Base-by-base conservation (phyloP, 441 rosid species). In the Bocquillonia castaneifolia region DNA sequence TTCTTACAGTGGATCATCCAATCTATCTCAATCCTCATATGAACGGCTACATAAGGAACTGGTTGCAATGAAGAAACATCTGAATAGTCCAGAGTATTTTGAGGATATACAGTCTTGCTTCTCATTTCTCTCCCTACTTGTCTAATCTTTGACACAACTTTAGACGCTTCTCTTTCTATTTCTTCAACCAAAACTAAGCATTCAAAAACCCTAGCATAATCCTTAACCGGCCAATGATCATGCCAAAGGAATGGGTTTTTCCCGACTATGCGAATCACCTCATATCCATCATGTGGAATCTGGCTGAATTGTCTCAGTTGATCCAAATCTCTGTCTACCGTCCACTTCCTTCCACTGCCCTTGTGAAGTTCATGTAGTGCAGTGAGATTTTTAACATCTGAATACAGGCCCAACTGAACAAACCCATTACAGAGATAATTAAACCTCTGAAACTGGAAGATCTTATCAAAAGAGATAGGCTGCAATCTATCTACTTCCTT, bases 1-100 rank as follows among this genome's bases (percentile, higher is more conserved):
- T 94, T 94, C 85, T 86, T 94, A 69, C 99, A 94, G 61, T 94
- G 99, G 63, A 94, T 92, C 97, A 90, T 86, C 99, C 99, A 94
- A 63, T 94, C 99, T 64, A 86, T 88, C 83, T 94, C 99, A 60
- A 94, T 82, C 74, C 99, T 87, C 99, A 94, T 88, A 74, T 94
- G 98, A 73, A 94, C 97, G 0, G 99, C 98, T 14, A 88, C 74
- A 44, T 84, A 92, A 44, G 89, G 86, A 40, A 74, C 45, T 0
- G 72, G 62, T 10, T 34, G 52, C 59, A 1, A 12, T 1, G 25
- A 63, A 45, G 78, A 63, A 60, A 58, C 71, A 56, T 65, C 53
- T 3, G 69, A 42, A 26, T 53, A n/a, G n/a, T n/a, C n/a, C 45
- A 2, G 12, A 51, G 45, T 67, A 39, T 25, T 39, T 59, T 23